These are phyloP conservation scores for Phytophthora pini DNA, from an alignment of 352 stramenopile species.

Conservation along the genomic window DNA sequence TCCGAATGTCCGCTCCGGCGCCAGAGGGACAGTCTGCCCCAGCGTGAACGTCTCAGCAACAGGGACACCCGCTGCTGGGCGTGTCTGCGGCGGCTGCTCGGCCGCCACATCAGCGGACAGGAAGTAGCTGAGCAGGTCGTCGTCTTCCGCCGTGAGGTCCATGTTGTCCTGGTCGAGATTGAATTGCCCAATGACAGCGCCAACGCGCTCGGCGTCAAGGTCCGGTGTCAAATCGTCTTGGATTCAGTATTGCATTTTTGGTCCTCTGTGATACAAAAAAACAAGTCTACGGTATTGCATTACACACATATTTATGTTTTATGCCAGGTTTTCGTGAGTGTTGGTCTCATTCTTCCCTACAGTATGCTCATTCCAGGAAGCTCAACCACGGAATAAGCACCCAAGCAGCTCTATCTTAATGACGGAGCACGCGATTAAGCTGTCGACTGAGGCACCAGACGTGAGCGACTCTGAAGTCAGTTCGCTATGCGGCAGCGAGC, in stretches of 20 bases:
- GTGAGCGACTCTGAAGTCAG: conserved; percentile 72
- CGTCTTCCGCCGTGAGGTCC: conserved; percentile 86
- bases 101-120: conserved; percentile 74
- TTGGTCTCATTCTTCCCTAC: conserved; percentile 27
- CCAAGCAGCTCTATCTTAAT: conserved; percentile 11
- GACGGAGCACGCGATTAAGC: conserved; percentile 27
- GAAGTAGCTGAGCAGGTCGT: conserved; percentile 90
- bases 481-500: conserved; percentile 76
- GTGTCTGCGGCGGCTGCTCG: conserved; percentile 55
- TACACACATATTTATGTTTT: neutral
- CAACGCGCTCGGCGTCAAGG: conserved; percentile 36
- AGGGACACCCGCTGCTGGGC: conserved; percentile 4
- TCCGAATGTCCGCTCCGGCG: conserved; percentile 45
- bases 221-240: conserved; percentile 18
- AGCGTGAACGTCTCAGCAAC: conserved; percentile 45
- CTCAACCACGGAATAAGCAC: conserved; percentile 2
- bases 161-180: conserved; percentile 37
- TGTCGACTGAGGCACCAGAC: conserved; percentile 28
- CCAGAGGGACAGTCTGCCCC: conserved; percentile 33
- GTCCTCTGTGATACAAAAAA: neutral
- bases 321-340: conserved; percentile 18
- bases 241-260: conserved; percentile 5
- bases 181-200: conserved; percentile 37
- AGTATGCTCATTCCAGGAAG: conserved; percentile 18
- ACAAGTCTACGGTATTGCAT: neutral